A percentile compares a stretch with the other conserved stretches of the same genome.
Evolutionary conservation across 2,329 filamentous ascomycete species (phyloP).

Genomic region (Gaeumannomyces sp.): DNA sequence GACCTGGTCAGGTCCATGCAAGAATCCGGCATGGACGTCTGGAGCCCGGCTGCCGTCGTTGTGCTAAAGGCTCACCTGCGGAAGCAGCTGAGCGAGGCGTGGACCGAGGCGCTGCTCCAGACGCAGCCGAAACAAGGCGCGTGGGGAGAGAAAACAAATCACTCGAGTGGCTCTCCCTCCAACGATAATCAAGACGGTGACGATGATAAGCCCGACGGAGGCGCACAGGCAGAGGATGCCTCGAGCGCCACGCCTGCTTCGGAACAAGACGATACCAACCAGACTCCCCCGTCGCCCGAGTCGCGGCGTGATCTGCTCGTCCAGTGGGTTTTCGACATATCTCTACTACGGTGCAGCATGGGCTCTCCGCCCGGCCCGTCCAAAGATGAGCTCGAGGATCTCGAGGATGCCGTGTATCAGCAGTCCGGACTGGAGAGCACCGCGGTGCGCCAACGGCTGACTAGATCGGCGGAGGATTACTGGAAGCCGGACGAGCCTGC

Average conservation of each 20-base stretch:
- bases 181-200: slow-evolving; percentile 12
- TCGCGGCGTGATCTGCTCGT: slow-evolving; percentile 41
- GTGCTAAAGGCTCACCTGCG: slow-evolving; percentile 55
- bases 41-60: slow-evolving; percentile 63
- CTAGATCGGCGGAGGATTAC: slow-evolving; percentile 64
- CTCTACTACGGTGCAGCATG: slow-evolving; percentile 43
- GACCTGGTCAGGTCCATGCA: slow-evolving; percentile 62
- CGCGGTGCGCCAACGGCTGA: slow-evolving; percentile 45
- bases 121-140: slow-evolving; percentile 16
- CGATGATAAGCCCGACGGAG: slow-evolving; percentile 17
- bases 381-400: slow-evolving; percentile 29
- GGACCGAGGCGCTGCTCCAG: slow-evolving; percentile 36
- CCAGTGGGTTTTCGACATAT: slow-evolving; percentile 58
- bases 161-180: neutral
- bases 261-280: neutral
- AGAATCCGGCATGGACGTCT: slow-evolving; percentile 67
- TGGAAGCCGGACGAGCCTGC: slow-evolving; percentile 74
- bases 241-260: too few relatives aligned
- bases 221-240: slow-evolving; percentile 12
- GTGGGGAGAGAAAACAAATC: neutral
- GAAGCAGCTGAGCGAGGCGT: slow-evolving; percentile 41
- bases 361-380: slow-evolving; percentile 21
- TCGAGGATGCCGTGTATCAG: slow-evolving; percentile 40
- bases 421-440: slow-evolving; percentile 44
- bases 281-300: slow-evolving; percentile 13